Base-by-base conservation (phyloP, 2,329 filamentous ascomycete genomes). In the Ophiobolus disseminans region DNA sequence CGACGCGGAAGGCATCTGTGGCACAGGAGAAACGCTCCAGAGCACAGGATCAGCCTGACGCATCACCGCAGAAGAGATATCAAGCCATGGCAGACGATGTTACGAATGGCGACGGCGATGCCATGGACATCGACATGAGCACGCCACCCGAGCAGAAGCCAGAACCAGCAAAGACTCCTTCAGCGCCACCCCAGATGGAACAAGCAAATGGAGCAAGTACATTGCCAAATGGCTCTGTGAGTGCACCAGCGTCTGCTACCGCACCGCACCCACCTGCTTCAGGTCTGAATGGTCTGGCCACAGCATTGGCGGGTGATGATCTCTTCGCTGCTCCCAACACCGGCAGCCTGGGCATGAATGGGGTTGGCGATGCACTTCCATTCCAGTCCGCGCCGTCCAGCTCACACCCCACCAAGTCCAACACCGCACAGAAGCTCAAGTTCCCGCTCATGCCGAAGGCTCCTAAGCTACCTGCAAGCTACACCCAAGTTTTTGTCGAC, bases 341-440 rank as follows among this genome's bases (percentile, higher is more conserved):
- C 35, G 75, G 69, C 14, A 82, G 83, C 7, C 75, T 86, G 14
- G 78, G 80, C 43, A 63, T 87, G 17, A 75, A 77, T 21, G 80
- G 83, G 45, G 72, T 87, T 30, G 75, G 73, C 31, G 74, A 76
- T 7, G 80, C 75, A 1, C 74, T 87, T 2, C 85, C 85, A 3
- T 87, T 86, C 62, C 69, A 80, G 48, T 86, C 84, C 2, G 75
- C 79, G 31, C 64, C 84, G 3, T 75, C 78, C 4, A 73, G 74
- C 21, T 60, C 69, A 4, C 69, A 78, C 21, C 76, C 75, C 5
- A 75, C 72, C 5, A 75, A 76, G 44, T 55, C 55, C 47, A 73
- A 62, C 53, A 68, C 57, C 41, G 75, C 67, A 52, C 73, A 52
- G 63, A 73, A 57, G 53, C 71, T 83, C 8, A 71, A 76, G 20